These are phyloP conservation scores for Radiomyces spectabilis DNA, from an alignment of 192 early-diverging fungal species.

Conservation along the genomic window DNA sequence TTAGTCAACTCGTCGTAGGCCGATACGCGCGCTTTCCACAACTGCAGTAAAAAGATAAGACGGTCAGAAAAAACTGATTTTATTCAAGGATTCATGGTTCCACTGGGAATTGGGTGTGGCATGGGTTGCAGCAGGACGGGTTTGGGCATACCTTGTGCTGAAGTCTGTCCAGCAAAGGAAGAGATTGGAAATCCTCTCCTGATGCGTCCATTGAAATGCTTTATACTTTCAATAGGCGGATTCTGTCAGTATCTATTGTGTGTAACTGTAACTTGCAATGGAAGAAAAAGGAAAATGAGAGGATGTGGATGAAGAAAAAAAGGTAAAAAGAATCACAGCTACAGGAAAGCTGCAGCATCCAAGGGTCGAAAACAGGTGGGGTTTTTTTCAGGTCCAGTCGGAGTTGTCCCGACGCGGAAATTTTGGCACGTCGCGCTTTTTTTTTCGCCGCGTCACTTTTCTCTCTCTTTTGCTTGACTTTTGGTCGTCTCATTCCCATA, in stretches of 20 bases:
- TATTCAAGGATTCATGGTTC: too few species aligned
- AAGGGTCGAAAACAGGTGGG: background rate
- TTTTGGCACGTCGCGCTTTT: too few species aligned
- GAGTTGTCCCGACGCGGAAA: too few species aligned
- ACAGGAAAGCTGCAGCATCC: background rate
- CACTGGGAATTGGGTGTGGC: too few species aligned
- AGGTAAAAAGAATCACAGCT: background rate
- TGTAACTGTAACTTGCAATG: background rate
- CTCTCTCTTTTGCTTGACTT: too few species aligned
- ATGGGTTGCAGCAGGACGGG: too few species aligned
- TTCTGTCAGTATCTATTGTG: too few species aligned
- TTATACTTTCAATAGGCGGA: background rate
- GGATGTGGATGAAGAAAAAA: background rate
- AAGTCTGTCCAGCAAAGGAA: slow-evolving; percentile 24
- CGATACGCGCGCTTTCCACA: slow-evolving; percentile 87
- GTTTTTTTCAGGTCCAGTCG: too few species aligned
- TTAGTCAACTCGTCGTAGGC: slow-evolving; percentile 79
- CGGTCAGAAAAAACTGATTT: too few species aligned
- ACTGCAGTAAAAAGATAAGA: slow-evolving; percentile 36
- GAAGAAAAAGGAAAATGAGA: background rate
- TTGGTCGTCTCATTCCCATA: too few species aligned
- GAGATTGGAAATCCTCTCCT: slow-evolving; percentile 22
- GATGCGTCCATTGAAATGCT: slow-evolving; percentile 6
- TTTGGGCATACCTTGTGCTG: slow-evolving; percentile 33
- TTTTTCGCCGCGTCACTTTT: too few species aligned